phyloP scores from a whole-genome alignment of 2,329 filamentous ascomycete species.

The Ascosphaera apis region DNA sequence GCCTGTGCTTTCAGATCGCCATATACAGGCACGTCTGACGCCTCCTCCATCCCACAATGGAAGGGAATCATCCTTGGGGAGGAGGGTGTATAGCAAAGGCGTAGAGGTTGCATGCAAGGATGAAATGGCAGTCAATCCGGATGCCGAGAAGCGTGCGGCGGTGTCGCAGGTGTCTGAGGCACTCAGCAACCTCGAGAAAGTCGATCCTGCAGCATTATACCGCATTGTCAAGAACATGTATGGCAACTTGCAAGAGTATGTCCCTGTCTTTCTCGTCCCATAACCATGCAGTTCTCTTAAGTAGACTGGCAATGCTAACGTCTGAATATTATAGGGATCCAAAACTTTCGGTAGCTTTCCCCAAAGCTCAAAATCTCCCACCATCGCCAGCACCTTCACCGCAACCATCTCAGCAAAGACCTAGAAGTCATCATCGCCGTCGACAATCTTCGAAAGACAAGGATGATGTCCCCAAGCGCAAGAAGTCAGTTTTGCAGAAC shows the following conservation, averaged over 20 bases:
- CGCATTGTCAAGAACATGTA: slow-evolving; percentile 60
- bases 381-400: slow-evolving; percentile 4
- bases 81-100: slow-evolving; percentile 57
- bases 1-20: too few species aligned
- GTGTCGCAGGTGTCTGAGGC: slow-evolving; percentile 66
- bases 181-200: slow-evolving; percentile 58
- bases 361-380: slow-evolving; percentile 14
- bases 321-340: slow-evolving; percentile 10
- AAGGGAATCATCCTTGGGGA: slow-evolving; percentile 66
- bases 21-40: too few species aligned
- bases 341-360: slow-evolving; percentile 4
- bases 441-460: slow-evolving; percentile 28
- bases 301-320: slow-evolving; percentile 2
- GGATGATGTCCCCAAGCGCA: slow-evolving; percentile 17
- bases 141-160: slow-evolving; percentile 54
- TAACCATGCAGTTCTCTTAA: too few species aligned
- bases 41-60: slow-evolving; percentile 15
- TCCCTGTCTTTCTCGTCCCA: slow-evolving; percentile 1
- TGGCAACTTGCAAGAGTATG: slow-evolving; percentile 37
- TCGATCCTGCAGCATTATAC: slow-evolving; percentile 78
- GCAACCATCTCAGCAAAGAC: background rate
- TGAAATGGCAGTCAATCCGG: slow-evolving; percentile 55
- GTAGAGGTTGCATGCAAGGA: slow-evolving; percentile 69
- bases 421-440: slow-evolving; percentile 32
- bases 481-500: slow-evolving; percentile 13